phyloP scores from a whole-genome alignment of 169 alveolate species.

The Theileria parva region DNA sequence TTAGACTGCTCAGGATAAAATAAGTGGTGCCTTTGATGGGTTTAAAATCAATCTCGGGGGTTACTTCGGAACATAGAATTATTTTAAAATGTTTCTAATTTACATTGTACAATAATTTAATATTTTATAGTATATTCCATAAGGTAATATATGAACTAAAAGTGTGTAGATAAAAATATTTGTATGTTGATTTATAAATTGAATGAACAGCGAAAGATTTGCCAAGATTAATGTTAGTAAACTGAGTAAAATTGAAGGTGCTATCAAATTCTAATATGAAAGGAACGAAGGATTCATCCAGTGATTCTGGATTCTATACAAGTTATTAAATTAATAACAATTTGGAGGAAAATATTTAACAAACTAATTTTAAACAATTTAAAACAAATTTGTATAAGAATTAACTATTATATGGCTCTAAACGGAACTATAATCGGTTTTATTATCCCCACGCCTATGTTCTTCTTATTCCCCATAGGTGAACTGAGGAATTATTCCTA shows the following conservation, averaged over 20 bases:
- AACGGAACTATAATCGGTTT: neutral
- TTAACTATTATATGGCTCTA: neutral
- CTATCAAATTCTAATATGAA: too few species aligned
- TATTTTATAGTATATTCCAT: neutral
- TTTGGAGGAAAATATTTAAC: neutral
- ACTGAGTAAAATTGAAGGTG: too few species aligned
- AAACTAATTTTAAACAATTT: too few species aligned
- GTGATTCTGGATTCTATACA: neutral
- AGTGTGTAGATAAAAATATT: neutral
- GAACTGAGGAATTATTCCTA: neutral
- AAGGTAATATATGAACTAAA: neutral
- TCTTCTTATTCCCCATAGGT: neutral
- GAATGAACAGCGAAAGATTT: neutral
- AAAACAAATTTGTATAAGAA: neutral
- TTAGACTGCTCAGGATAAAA: neutral
- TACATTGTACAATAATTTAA: neutral
- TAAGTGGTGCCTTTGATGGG: constrained; percentile 4
- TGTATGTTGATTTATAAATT: neutral
- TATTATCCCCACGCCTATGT: neutral
- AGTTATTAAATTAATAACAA: too few species aligned
- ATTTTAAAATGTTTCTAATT: too few species aligned
- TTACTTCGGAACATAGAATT: neutral
- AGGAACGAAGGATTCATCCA: neutral
- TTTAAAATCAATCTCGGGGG: constrained; percentile 4
- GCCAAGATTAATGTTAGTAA: neutral